Base-by-base conservation (phyloP, 495 filamentous ascomycete species). In the Podospora didyma region DNA sequence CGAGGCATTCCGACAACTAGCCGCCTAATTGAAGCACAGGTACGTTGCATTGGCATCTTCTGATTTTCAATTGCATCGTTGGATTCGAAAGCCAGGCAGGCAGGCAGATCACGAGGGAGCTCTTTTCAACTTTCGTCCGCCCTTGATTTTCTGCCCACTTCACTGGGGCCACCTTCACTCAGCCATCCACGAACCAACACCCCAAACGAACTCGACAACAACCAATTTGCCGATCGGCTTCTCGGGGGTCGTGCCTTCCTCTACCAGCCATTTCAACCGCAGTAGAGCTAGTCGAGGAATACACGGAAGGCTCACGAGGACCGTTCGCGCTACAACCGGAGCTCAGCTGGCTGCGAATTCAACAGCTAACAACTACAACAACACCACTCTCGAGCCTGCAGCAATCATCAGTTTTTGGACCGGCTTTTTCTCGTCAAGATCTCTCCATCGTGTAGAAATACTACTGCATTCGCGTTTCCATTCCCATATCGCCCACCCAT, bases 361-460 rank as follows among this genome's bases (percentile, higher is more conserved):
- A 3, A 31, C 4, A 3, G 3, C 39, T 42, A 17, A 12, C 39
- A 54, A 47, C n/a, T n/a, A n/a, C 53, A 56, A 35, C 50, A 23
- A 49, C 45, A 49, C 39, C 35, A 41, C 52, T n/a, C n/a, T n/a
- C n/a, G 9, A 31, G 26, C 26, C 26, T 31, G 22, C 35, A 46
- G 31, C 17, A 34, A 52, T 45, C 46, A 62, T 57, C 46, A 46
- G 31, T 62, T 66, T 65, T 63, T 58, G 61, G 54, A 63, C 54
- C 46, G 53, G 57, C 39, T 53, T 56, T 54, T 47, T 46, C 42
- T 35, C 39, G n/a, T 14, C 14, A 42, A 14, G n/a, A 50, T 24
- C 58, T 56, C 50, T 20, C 57, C 52, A 46, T 17, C 39, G 34
- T 61, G 52, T 62, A 62, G 59, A 59, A 22, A 59, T 66, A 60